Base-by-base conservation (phyloP, 768 basidiomycete species). In the Chalciporus sphaerocephalus region DNA sequence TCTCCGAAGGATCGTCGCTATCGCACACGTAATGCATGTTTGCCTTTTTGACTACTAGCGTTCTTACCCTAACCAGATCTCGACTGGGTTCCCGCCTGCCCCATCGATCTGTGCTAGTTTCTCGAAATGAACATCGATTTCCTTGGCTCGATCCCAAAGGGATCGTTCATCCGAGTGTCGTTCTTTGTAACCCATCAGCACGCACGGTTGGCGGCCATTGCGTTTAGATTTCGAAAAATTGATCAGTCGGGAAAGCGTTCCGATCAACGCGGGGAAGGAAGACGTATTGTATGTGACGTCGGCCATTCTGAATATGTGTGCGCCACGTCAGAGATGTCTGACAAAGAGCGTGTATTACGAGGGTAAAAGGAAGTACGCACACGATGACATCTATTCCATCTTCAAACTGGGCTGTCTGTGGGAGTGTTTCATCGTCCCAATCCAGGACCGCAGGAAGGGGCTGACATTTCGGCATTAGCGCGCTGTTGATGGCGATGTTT, bases 271-370 rank as follows among this genome's bases (percentile, higher is more conserved):
- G 2, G 87, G 79, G 63, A 95, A 96, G 2, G 90, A 86, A 1
- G 81, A 69, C 1, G 88, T 90, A 67, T 95, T 95, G 70, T 94
- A 95, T 1, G 91, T 85, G 7, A 94, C 89, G 56, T 96, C 93
- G 11, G 92, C 88, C 82, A 94, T 91, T 35, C 92, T 93, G 53
- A n/a, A 30, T 20, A 32, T 13, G 17, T 7, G 21, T 12, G 11
- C 9, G 27, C 39, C 23, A 35, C 11, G 32, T 47, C 24, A 48
- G 37, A 43, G 8, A 12, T 12, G 27, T 12, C 27, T 27, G 27
- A 12, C 1, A 32, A n/a, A 3, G 16, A 12, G 6, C 5, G 13
- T 1, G 20, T 18, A 12, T 1, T 3, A 27, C 20, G 2, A 11
- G 12, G 20, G 24, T 42, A 40, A 23, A 25, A 5, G 15, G 8